Percentiles rank a stretch among this genome's conserved stretches.
phyloP scores from a whole-genome alignment of 176 grass and related monocot genomes.

The Carex cristatella region DNA sequence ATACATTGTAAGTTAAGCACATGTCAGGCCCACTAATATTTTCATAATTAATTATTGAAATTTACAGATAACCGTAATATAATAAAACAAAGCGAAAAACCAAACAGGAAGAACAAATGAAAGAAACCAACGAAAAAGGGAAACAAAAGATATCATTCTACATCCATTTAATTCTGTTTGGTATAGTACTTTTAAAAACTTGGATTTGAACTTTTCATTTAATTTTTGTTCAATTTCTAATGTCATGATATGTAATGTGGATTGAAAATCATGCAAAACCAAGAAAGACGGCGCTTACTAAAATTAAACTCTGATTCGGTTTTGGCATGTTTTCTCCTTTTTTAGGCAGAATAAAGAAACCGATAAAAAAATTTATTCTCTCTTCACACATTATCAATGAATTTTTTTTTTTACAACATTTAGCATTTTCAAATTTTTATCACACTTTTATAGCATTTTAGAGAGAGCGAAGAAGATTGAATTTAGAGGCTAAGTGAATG shows the following conservation, averaged over 20 bases:
- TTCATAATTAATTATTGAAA: neutral
- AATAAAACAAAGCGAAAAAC: neutral
- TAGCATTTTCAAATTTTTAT: too few species aligned
- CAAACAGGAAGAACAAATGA: slow-evolving; percentile 5
- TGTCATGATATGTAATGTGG: too few species aligned
- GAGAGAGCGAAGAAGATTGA: too few species aligned
- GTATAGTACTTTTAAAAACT: neutral
- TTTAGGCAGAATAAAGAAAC: too few species aligned
- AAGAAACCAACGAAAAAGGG: neutral
- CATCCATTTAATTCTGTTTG: neutral
- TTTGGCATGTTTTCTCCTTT: neutral
- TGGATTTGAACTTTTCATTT: too few species aligned
- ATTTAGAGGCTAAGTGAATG: too few species aligned
- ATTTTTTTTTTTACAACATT: too few species aligned
- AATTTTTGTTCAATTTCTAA: too few species aligned
- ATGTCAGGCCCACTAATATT: neutral
- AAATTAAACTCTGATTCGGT: neutral
- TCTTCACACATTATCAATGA: too few species aligned
- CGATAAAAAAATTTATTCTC: too few species aligned
- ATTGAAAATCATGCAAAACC: neutral
- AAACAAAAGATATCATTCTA: neutral
- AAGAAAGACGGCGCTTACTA: neutral
- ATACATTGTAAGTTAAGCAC: neutral
- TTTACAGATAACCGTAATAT: neutral
- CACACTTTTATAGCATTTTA: too few species aligned